Base-by-base conservation (phyloP, 345 rosid species). In the Diplotaxis tenuifolia region DNA sequence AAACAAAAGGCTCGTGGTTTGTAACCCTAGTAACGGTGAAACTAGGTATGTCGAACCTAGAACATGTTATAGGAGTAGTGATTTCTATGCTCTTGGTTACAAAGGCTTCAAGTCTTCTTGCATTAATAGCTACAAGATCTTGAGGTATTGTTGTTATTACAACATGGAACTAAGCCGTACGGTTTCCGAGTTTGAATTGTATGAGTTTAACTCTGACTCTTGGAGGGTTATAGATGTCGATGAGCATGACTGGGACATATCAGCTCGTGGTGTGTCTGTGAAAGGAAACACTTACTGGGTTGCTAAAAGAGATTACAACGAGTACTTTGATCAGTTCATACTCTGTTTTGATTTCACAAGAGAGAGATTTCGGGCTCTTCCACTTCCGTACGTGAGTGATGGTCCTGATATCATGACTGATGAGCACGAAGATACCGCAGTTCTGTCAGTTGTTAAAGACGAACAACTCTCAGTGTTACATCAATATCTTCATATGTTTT, bases 391-490 rank as follows among this genome's bases (percentile, higher is more conserved):
- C 8, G 20, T n/a, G 20, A 15, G 11, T 28, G 62, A 15, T 57
- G 62, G 21, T 27, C 12, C 62, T 28, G 62, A 20, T 4, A 12
- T 19, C 9, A 15, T 12, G 59, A 4, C 22, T 52, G 12, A 52
- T 4, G 7, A 21, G 57, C 19, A 45, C n/a, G 18, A 45, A 45
- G 50, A 45, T 45, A 45, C 50, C 16, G 50, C 50, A 5, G 50
- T 45, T 45, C 19, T 45, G 7, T 45, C 50, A 15, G 50, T 53
- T 53, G 58, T 53, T 53, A 53, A 28, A 20, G 58, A 53, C 7
- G 58, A 53, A 53, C 25, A 53, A 20, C 15, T 53, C 58, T 53
- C 58, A n/a, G 58, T 53, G 58, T 53, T 53, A 53, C 58, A 53
- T 53, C 58, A 53, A 9, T 20, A 21, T 21, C 25, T 53, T 53